A percentile compares a stretch with the other conserved stretches of the same genome.
phyloP scores from a whole-genome alignment of 1,139 yeast species.

The Saccharomyces pastorianus region DNA sequence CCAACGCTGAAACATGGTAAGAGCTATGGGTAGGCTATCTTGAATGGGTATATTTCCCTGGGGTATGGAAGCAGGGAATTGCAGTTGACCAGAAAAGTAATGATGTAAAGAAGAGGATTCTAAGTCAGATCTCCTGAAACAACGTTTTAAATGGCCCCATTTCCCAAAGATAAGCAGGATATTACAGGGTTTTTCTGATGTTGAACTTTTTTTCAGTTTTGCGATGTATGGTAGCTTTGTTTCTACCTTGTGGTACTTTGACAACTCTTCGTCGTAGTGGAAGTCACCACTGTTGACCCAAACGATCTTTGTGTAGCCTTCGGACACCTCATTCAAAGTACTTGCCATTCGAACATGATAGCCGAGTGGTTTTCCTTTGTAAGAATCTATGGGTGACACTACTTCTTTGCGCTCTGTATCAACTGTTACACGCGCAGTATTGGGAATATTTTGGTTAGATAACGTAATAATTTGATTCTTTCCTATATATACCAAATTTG shows the following conservation, averaged over 20 bases:
- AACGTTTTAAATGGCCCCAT: slow-evolving; percentile 46
- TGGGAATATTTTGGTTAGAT: slow-evolving; percentile 56
- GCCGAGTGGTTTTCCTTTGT: slow-evolving; percentile 60
- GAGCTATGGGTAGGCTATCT: slow-evolving; percentile 38
- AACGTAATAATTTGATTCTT: slow-evolving; percentile 49
- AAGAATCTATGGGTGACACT: slow-evolving; percentile 67
- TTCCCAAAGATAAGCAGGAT: slow-evolving; percentile 56
- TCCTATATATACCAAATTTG: slow-evolving; percentile 74
- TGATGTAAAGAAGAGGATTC: slow-evolving; percentile 46
- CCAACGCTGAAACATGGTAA: slow-evolving; percentile 31
- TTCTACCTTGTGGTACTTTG: slow-evolving; percentile 19
- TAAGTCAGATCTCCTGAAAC: slow-evolving; percentile 43
- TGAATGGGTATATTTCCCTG: slow-evolving; percentile 37
- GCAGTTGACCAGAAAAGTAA: slow-evolving; percentile 60
- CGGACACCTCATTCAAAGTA: slow-evolving; percentile 48
- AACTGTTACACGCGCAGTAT: slow-evolving; percentile 74
- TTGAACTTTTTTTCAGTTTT: slow-evolving; percentile 6
- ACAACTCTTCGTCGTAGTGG: slow-evolving; percentile 33
- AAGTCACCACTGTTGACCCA: slow-evolving; percentile 54
- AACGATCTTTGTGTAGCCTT: background rate
- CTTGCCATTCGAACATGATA: slow-evolving; percentile 65
- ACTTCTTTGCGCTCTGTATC: slow-evolving; percentile 53
- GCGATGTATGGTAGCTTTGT: slow-evolving; percentile 19
- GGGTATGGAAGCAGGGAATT: slow-evolving; percentile 49
- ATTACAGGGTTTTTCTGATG: slow-evolving; percentile 18